A percentile compares a stretch with the other conserved stretches of the same genome.
These are phyloP conservation scores for Pestalotiopsis sp. DNA, from an alignment of 2,329 filamentous ascomycete species.

Conservation along the genomic window DNA sequence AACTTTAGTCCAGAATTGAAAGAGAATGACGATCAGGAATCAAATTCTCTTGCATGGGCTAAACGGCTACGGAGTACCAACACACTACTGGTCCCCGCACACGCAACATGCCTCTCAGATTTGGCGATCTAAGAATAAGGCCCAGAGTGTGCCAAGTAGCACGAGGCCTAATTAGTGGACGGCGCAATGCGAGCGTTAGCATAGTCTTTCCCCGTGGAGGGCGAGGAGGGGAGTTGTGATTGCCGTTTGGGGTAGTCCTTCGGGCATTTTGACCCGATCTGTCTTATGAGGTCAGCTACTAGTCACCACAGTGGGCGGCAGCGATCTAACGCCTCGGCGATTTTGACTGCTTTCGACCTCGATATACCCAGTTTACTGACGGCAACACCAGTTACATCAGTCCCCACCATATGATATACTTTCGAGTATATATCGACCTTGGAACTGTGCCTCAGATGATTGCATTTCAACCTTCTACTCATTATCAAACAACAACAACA, in stretches of 20 bases:
- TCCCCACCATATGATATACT: constrained; percentile 7
- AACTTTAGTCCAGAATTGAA: neutral
- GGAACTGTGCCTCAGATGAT: neutral
- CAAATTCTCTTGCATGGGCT: neutral
- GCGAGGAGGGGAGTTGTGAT: neutral
- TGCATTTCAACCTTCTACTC: neutral
- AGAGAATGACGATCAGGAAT: neutral
- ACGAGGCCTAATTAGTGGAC: constrained; percentile 3
- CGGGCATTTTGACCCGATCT: constrained; percentile 13
- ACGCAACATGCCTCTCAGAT: neutral
- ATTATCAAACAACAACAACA: neutral
- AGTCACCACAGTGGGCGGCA: constrained; percentile 8
- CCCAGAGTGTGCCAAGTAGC: neutral
- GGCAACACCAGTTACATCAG: constrained; percentile 24
- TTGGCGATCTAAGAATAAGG: neutral
- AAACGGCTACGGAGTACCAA: neutral
- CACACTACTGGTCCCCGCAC: neutral
- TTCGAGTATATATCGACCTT: constrained; percentile 7
- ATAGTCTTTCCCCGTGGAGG: neutral
- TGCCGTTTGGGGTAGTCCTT: neutral
- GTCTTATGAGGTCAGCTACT: constrained; percentile 10
- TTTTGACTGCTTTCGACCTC: constrained; percentile 24
- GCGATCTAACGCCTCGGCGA: constrained; percentile 23
- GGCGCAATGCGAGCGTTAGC: neutral
- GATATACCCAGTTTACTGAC: constrained; percentile 1